Evolutionary conservation across 805 yeast genomes (phyloP), one percentile per base, ranked within the genome.

Genomic region (Candida saitoana): DNA sequence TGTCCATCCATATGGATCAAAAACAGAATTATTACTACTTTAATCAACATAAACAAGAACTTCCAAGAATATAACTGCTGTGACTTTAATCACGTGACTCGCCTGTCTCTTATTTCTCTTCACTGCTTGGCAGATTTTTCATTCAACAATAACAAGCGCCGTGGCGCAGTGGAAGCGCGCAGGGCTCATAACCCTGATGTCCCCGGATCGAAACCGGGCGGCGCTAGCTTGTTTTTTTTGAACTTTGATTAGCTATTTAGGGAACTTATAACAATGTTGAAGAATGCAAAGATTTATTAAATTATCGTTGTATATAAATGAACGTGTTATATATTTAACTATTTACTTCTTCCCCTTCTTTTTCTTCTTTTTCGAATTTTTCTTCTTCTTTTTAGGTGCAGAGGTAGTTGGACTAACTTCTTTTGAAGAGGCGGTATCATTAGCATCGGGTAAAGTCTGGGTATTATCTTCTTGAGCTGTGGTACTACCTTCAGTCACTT

Each of bases 151-250:
- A 38, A 35, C 40, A 49, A 83, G 95, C 95, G 90, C 85, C 84
- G 89, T 85, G 93, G 91, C 95, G 95, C 93, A 85, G 95, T 82
- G 95, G 95, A 84, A 85, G 93, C 95, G 93, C 91, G 93, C 91
- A 83, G 93, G 95, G 95, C 95, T 86, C 95, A 85, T 85, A 85
- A 85, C 95, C 91, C 93, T 84, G 91, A 85, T 82, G 93, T 84
- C 95, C 89, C 78, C 73, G 90, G 95, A 85, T 85, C 95, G 95
- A 85, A 84, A 85, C 93, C 87, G 71, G 77, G 87, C 88, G 83
- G 84, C 88, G 93, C 93, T 85, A 85, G 39, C 53, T 54, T 62
- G 65, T 69, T 73, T 49, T 51, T 50, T 42, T 37, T 36, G 14
- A n/a, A n/a, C n/a, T n/a, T n/a, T n/a, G n/a, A n/a, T n/a, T n/a